A percentile compares a stretch with the other conserved stretches of the same genome.
Evolutionary conservation across 1,284 basidiomycete genomes (phyloP).

Genomic region (Moesziomyces globuligerus): DNA sequence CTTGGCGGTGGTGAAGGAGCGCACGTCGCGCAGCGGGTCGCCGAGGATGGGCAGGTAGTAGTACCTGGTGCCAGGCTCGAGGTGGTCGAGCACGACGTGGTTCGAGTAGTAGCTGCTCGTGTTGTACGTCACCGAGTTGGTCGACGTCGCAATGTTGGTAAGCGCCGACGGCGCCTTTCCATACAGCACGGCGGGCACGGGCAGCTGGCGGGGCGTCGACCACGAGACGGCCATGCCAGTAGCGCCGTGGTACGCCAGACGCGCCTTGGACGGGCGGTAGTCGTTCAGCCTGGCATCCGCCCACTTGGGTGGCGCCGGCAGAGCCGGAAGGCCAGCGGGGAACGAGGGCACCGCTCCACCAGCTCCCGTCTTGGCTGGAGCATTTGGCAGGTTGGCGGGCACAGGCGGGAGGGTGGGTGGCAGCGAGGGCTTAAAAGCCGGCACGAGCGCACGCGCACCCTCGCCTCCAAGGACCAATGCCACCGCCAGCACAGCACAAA

Average conservation of each 20-base stretch:
- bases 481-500: not conserved
- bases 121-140: constrained; percentile 31
- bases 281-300: constrained; percentile 3
- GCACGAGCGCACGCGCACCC: not conserved
- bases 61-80: constrained; percentile 37
- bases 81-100: constrained; percentile 17
- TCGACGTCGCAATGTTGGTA: constrained; percentile 10
- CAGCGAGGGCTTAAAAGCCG: constrained; percentile 1
- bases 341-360: not conserved
- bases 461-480: not conserved
- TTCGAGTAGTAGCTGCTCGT: constrained; percentile 35
- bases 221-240: constrained; percentile 23
- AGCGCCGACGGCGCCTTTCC: constrained; percentile 6
- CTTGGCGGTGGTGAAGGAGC: constrained; percentile 17
- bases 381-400: not conserved
- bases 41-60: constrained; percentile 20
- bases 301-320: constrained; percentile 2
- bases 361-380: not conserved
- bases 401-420: not conserved
- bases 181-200: constrained; percentile 24
- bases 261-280: constrained; percentile 7
- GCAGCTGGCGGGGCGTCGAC: constrained; percentile 27
- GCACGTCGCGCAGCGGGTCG: constrained; percentile 4
- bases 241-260: constrained; percentile 11
- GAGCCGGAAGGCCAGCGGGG: not conserved